Evolutionary conservation across 768 basidiomycete genomes (phyloP), one percentile per base, ranked within the genome.

Genomic region (Lactarius hatsudake): DNA sequence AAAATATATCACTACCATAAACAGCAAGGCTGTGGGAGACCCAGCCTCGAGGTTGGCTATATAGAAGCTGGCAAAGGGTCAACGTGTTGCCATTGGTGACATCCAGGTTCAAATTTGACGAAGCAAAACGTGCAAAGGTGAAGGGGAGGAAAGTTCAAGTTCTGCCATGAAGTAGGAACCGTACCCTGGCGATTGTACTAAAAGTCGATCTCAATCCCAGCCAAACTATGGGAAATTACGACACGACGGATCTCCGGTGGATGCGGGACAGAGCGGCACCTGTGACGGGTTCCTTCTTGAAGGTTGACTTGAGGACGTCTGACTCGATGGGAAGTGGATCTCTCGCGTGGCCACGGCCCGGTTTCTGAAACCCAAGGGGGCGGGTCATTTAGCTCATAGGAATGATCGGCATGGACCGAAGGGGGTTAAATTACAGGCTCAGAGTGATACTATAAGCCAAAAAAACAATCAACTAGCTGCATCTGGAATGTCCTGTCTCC

Each of bases 231-330:
- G 66, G 62, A 67, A 4, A 60, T 67, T 69, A 69, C 61, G 38
- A 67, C 61, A 67, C 58, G 61, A 67, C 36, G 23, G 68, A 69
- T 68, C 65, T 68, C 61, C 56, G 68, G 51, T 38, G 2, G n/a
- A 53, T 42, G 62, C 53, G 59, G 59, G 42, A 43, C 42, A 36
- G 36, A 64, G 56, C 53, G 55, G 38, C 51, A 43, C 57, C n/a
- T 59, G 32, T 28, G 58, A 62, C 62, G 61, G 65, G 61, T 69
- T 69, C 58, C 68, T 62, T 53, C 68, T 62, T 53, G 61, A 36
- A 32, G 32, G 64, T 34, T 60, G 64, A 15, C 40, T 61, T 45
- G 60, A 58, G 45, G 58, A 40, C 57, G 34, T 45, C 23, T 36
- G 9, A 36, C 36, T 40, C 3, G 34, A 38, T 36, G n/a, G 54